Evolutionary conservation across 2,329 filamentous ascomycete genomes (phyloP), one percentile per base, ranked within the genome.

Genomic region (Colletotrichum filicis): DNA sequence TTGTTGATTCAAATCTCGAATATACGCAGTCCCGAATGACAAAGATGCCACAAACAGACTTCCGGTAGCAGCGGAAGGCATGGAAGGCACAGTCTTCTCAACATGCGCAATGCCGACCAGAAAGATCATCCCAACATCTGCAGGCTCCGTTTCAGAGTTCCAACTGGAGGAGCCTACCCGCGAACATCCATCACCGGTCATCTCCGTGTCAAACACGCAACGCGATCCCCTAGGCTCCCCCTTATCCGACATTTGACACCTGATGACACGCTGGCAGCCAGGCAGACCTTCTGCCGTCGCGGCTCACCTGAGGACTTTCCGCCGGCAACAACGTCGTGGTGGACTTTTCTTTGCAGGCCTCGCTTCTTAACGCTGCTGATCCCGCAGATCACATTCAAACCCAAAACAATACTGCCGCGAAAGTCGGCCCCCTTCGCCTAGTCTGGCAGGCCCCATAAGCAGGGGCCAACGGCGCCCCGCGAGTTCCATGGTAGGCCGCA

Each of bases 381-480:
- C 71, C 60, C 37, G 70, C 66, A 70, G 66, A 73, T 73, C 71
- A 57, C 56, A 73, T 71, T 69, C 67, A 73, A 71, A 73, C 55
- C 55, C 66, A 56, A 61, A 71, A 70, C 46, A 66, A 68, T 35
- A 71, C 66, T 70, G 60, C 56, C 71, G 66, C 56, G 52, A 65
- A 8, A 58, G 22, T 49, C 59, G 66, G 56, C 60, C 60, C 49
- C 60, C 35, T 49, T 66, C 22, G 60, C 66, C 56, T 61, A 56
- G 30, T 73, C 55, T 56, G 56, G 66, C 71, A 71, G 56, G 56
- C 60, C 16, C 66, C 60, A 57, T 61, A 5, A 42, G 56, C 26
- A 70, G 55, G 70, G 66, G 59, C 53, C 7, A 46, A 60, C 53
- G 46, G 30, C 32, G 37, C 66, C 42, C 32, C 42, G 52, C 24